Evolutionary conservation across 768 basidiomycete genomes (phyloP).

Genomic region (Podaxis carcinomalis): DNA sequence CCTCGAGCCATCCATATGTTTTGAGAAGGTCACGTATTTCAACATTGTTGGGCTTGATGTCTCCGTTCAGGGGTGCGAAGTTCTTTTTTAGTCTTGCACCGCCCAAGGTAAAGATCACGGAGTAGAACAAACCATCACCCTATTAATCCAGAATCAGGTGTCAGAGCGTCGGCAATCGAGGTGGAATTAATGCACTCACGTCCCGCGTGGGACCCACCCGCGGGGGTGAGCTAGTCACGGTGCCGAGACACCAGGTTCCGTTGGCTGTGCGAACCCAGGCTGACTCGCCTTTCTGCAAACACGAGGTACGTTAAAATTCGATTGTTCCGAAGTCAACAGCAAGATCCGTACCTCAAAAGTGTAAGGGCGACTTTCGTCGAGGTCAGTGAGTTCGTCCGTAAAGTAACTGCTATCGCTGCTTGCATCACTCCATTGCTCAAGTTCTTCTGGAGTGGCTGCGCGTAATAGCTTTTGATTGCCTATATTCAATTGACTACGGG

Average conservation of each 20-base stretch:
- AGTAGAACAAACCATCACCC: slow-evolving; percentile 51
- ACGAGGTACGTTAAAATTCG: slow-evolving; percentile 5
- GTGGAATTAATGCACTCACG: slow-evolving; percentile 26
- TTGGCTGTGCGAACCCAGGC: slow-evolving; percentile 52
- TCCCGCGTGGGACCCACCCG: slow-evolving; percentile 42
- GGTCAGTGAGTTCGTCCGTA: slow-evolving; percentile 29
- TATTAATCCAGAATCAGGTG: slow-evolving; percentile 16
- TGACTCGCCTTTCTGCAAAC: slow-evolving; percentile 35
- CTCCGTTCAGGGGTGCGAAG: slow-evolving; percentile 61
- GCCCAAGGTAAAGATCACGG: slow-evolving; percentile 35
- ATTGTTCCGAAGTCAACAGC: neutral
- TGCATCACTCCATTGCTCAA: slow-evolving; percentile 29
- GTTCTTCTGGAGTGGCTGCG: slow-evolving; percentile 30
- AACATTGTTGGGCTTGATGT: slow-evolving; percentile 56
- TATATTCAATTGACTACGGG: slow-evolving; percentile 5
- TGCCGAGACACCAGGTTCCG: slow-evolving; percentile 50
- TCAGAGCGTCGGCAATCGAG: neutral
- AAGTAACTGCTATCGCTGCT: slow-evolving; percentile 28
- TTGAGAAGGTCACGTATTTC: slow-evolving; percentile 43
- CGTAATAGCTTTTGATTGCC: slow-evolving; percentile 21
- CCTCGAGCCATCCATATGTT: slow-evolving; percentile 42
- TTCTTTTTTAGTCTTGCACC: slow-evolving; percentile 41
- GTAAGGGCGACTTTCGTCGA: slow-evolving; percentile 10
- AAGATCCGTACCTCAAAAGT: slow-evolving; percentile 11
- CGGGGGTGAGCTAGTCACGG: slow-evolving; percentile 39